Conservation (phyloP, 495 filamentous ascomycete species). For the Neurospora sp. region DNA sequence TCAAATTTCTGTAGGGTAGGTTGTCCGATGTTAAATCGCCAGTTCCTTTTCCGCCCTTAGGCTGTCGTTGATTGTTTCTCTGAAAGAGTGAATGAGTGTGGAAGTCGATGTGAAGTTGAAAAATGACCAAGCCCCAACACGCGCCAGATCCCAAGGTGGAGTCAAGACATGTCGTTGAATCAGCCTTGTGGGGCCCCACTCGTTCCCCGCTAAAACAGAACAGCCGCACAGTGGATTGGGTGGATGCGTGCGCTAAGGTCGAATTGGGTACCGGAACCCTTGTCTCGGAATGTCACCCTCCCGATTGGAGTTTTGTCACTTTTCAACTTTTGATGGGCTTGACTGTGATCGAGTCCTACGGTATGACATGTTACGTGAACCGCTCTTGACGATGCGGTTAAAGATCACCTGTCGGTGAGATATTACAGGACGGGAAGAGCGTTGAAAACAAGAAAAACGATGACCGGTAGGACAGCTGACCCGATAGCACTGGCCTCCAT, state of each 20-base stretch:
- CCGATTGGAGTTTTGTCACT: background rate
- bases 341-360: background rate
- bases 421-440: background rate
- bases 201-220: background rate
- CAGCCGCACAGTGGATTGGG: background rate
- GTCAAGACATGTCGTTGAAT: background rate
- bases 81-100: background rate
- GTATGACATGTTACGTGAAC: background rate
- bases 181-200: background rate
- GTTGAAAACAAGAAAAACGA: background rate
- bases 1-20: accelerated
- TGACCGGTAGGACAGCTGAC: background rate
- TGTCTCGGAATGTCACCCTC: background rate
- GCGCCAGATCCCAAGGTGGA: background rate
- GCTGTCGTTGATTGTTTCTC: background rate
- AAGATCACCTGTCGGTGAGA: background rate
- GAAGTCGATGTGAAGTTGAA: background rate
- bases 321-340: background rate
- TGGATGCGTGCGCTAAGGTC: background rate
- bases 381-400: background rate
- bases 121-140: background rate
- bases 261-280: background rate
- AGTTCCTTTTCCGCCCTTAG: background rate
- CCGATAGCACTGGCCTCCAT: background rate
- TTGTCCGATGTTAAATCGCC: background rate